Base-by-base conservation (phyloP, 202 grass and related monocot genomes). In the Bolboschoenoplectus hybrid region DNA sequence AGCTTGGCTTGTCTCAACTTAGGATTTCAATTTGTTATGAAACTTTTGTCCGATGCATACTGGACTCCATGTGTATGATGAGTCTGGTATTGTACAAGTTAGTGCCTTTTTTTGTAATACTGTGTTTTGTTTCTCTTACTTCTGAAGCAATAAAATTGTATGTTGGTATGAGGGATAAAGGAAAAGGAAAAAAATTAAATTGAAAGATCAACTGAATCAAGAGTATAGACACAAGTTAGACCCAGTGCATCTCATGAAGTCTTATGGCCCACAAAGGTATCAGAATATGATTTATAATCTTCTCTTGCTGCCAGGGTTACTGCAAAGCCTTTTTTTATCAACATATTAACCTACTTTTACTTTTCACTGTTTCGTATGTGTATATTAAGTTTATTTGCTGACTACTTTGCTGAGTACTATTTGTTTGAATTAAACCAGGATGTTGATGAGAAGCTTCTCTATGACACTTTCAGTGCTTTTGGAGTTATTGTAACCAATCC, bases 401-500 rank as follows among this genome's bases (percentile, higher is more conserved):
- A 57, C 43, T 47, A 74, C 26, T 36, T 62, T 85, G 10, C 34
- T 43, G 52, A 56, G 69, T 32, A 45, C 36, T 60, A n/a, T 86
- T 64, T 76, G 51, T 83, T 58, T 35, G 26, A 78, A 38, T 67
- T 13, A 82, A 82, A 56, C 49, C 80, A 99, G 97, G 97, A 99
- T 90, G 97, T 97, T 67, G 97, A 99, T 49, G 97, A 99, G 86
- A 99, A 99, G 86, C 97, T 99, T 74, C 92, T 99, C 9, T 99
- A 99, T 17, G 97, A 99, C 72, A 99, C 97, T 61, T 99, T 99
- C 77, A 99, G 93, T 94, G 97, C 97, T 83, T 99, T 99, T 81
- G 97, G 97, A 67, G 97, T 94, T 65, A 99, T 99, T 73, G 97
- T 97, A 16, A 94, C 93, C 51, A 99, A 99, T 92, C 93, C 97